Conservation (phyloP, 805 yeast genomes). For the Cyberlindnera euphorbiae region DNA sequence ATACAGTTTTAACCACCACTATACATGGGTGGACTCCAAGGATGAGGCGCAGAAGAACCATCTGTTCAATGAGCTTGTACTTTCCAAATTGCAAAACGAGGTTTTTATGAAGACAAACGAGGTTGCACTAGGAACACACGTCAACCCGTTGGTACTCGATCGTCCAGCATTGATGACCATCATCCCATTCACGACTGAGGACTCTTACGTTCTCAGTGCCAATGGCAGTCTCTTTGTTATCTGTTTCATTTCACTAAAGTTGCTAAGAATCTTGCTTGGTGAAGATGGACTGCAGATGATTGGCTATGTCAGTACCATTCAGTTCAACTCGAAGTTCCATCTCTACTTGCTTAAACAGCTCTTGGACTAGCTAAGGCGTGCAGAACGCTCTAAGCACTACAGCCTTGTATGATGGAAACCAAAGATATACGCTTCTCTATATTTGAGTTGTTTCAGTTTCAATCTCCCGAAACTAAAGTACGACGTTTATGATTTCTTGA, state of each 20-base stretch:
- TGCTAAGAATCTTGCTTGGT: conserved; percentile 16
- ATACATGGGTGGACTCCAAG: conserved; percentile 22
- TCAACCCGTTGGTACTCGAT: conserved; percentile 17
- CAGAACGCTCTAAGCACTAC: no score
- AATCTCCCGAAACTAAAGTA: no score
- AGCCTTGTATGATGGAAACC: no score
- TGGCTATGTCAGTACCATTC: conserved; percentile 17
- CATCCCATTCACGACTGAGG: conserved; percentile 22
- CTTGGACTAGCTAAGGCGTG: conserved; percentile 7
- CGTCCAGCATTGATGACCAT: conserved; percentile 20
- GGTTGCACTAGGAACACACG: conserved; percentile 20
- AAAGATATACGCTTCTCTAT: no score
- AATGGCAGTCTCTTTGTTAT: conserved; percentile 21
- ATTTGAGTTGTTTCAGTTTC: no score
- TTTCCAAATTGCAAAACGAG: conserved; percentile 21
- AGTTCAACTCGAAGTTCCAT: conserved; percentile 22
- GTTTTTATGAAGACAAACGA: conserved; percentile 20
- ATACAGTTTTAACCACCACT: conserved; percentile 21
- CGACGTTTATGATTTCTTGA: no score
- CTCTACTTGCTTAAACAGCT: conserved; percentile 17
- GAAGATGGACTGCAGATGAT: conserved; percentile 22
- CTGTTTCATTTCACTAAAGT: conserved; percentile 19
- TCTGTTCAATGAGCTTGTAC: conserved; percentile 21
- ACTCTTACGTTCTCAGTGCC: conserved; percentile 14
- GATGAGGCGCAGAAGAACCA: conserved; percentile 21